Conservation (phyloP, 2,329 filamentous ascomycete species). For the Apiospora hydei region DNA sequence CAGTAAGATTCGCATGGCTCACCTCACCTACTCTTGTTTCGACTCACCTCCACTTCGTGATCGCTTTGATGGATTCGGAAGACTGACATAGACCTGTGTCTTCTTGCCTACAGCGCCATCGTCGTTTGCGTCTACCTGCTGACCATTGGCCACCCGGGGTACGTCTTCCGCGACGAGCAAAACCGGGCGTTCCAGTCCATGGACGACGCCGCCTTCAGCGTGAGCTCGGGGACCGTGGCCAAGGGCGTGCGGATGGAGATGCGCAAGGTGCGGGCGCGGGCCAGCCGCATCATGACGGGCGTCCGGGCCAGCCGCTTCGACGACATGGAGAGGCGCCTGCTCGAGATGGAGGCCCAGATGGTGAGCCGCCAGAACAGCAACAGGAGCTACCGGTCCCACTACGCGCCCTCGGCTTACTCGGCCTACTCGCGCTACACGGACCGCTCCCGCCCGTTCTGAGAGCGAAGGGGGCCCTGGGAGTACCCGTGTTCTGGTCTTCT, state of each 20-base stretch:
- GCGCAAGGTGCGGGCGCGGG: neutral
- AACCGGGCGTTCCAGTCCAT: neutral
- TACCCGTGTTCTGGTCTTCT: neutral
- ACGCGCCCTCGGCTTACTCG: neutral
- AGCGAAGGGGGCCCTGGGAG: neutral
- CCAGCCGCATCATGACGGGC: neutral
- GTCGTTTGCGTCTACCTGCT: neutral
- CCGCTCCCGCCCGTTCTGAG: neutral
- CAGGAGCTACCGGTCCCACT: neutral
- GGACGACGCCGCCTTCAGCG: neutral
- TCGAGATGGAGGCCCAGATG: neutral
- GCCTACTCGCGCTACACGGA: neutral
- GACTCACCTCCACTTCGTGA: too few species aligned
- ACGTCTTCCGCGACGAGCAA: constrained; percentile 13
- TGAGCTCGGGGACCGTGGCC: neutral
- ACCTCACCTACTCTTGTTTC: neutral
- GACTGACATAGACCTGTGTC: neutral
- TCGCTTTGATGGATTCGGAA: neutral
- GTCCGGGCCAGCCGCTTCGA: constrained; percentile 10
- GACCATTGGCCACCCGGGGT: constrained; percentile 1
- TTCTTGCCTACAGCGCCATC: neutral
- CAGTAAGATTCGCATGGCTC: neutral
- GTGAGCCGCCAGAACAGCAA: neutral
- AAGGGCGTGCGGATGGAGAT: constrained; percentile 9
- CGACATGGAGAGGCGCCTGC: constrained; percentile 10